Base-by-base conservation (phyloP, 1,139 yeast species). In the Hyphopichia khmerensis region DNA sequence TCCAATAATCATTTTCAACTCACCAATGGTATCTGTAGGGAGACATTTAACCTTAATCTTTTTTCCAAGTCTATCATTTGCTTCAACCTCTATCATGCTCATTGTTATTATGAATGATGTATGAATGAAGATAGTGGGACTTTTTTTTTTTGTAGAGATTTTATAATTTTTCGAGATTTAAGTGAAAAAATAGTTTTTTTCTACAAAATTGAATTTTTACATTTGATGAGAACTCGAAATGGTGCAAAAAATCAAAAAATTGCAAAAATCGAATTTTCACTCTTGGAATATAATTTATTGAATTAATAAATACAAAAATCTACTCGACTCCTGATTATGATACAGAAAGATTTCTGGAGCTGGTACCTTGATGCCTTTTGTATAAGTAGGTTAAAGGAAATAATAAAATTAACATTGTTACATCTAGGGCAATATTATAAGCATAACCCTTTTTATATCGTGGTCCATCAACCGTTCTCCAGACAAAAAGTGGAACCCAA, bases 11-110 rank as follows among this genome's bases (percentile, higher is more conserved):
- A 85, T 83, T 67, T 95, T 93, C 62, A 93, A 83, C 55, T 95
- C 99, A 4, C 95, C 97, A n/a, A 93, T 75, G 0, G 93, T 78
- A 59, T 93, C 99, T 9, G 83, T 83, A 3, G 84, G 85, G 16
- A 91, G 73, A 57, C 96, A 89, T 65, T 89, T 91, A 40, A 91
- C 97, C 42, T 79, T 75, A 36, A 90, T 85, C 58, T 88, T 89
- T 65, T 88, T 88, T 1, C 99, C 99, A 16, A 93, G 73, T 50
- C 96, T 77, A 47, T 65, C 71, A 42, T 65, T 65, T 4, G 65
- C 69, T 33, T 58, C 53, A 15, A 65, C 60, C 48, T 64, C 67
- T 38, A 65, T 65, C 71, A 65, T 65, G 8, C 18, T 17, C 18
- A 15, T 30, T 30, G 9, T 30, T 26, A 11, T 4, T 11, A 13